A percentile compares a stretch with the other conserved stretches of the same genome.
Conservation (phyloP, 352 stramenopile species). For the Phytophthora europaea region DNA sequence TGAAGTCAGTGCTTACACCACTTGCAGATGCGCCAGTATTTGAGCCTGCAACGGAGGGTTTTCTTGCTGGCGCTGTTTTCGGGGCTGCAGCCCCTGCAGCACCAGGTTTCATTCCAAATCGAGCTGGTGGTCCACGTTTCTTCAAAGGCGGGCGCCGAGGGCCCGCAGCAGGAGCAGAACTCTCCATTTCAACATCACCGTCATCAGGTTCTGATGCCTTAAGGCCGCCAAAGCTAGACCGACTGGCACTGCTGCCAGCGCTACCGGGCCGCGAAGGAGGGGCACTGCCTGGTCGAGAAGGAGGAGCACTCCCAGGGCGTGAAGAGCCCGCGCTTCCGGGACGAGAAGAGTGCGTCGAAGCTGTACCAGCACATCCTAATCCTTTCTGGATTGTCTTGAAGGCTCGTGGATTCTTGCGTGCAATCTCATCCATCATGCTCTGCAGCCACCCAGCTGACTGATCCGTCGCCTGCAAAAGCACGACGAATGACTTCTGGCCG, state of each 20-base stretch:
- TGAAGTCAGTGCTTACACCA: slow-evolving; percentile 61
- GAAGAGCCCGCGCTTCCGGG: slow-evolving; percentile 44
- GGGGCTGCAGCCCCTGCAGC: slow-evolving; percentile 23
- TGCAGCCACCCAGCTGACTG: slow-evolving; percentile 68
- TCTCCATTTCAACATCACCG: slow-evolving; percentile 46
- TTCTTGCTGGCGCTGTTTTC: slow-evolving; percentile 44
- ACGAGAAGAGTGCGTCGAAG: slow-evolving; percentile 42
- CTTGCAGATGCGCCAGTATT: slow-evolving; percentile 18
- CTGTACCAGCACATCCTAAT: slow-evolving; percentile 33
- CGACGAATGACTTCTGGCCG: slow-evolving; percentile 70
- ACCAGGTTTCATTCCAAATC: slow-evolving; percentile 58
- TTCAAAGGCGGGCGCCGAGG: slow-evolving; percentile 36
- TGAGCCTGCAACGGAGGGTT: slow-evolving; percentile 25
- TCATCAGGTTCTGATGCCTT: slow-evolving; percentile 25
- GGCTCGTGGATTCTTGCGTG: slow-evolving; percentile 74
- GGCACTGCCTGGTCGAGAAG: slow-evolving; percentile 39
- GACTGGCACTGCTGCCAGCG: slow-evolving; percentile 36
- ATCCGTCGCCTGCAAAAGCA: slow-evolving; percentile 63
- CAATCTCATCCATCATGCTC: slow-evolving; percentile 68
- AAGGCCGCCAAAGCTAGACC: slow-evolving; percentile 28
- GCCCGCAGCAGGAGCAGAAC: slow-evolving; percentile 14
- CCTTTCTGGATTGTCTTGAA: slow-evolving; percentile 76
- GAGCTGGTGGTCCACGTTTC: slow-evolving; percentile 64
- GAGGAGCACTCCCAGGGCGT: slow-evolving; percentile 30
- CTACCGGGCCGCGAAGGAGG: slow-evolving; percentile 44